phyloP scores from a whole-genome alignment of 441 rosid species.

The Kokia cookei region DNA sequence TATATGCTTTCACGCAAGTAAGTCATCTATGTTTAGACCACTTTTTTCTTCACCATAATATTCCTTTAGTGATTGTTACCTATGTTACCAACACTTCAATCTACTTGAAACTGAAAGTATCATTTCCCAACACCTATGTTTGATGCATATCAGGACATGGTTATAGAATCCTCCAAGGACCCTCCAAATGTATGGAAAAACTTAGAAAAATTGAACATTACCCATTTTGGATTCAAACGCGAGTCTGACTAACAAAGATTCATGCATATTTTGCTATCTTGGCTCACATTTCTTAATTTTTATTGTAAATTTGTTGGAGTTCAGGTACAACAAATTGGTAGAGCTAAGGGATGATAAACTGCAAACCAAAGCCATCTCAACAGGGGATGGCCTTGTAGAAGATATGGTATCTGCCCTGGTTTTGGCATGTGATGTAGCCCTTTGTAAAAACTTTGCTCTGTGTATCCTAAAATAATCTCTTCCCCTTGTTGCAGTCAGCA shows the following conservation, averaged over 20 bases:
- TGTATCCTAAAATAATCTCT: neutral
- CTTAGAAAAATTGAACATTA: neutral
- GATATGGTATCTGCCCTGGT: conserved; percentile 51
- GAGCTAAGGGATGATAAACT: conserved; percentile 58
- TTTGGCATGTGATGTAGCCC: conserved; percentile 2
- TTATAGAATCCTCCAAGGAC: neutral
- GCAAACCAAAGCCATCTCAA: conserved; percentile 40
- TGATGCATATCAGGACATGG: neutral
- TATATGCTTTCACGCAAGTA: conserved; percentile 98
- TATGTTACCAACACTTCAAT: neutral
- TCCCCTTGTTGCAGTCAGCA: conserved; percentile 54
- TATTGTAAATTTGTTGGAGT: conserved; percentile 20
- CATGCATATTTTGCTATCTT: neutral
- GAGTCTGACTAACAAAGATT: neutral
- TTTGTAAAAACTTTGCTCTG: neutral
- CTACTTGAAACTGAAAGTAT: neutral
- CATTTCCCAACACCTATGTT: neutral
- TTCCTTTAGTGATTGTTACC: neutral
- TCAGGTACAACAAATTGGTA: conserved; percentile 87
- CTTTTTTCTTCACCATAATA: neutral
- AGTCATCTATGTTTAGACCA: conserved; percentile 7
- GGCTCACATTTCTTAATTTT: neutral
- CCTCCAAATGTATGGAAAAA: neutral
- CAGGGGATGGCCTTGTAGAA: conserved; percentile 58
- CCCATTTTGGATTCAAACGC: neutral